Base-by-base conservation (phyloP, 176 grass and related monocot genomes). In the Typha latifolia region DNA sequence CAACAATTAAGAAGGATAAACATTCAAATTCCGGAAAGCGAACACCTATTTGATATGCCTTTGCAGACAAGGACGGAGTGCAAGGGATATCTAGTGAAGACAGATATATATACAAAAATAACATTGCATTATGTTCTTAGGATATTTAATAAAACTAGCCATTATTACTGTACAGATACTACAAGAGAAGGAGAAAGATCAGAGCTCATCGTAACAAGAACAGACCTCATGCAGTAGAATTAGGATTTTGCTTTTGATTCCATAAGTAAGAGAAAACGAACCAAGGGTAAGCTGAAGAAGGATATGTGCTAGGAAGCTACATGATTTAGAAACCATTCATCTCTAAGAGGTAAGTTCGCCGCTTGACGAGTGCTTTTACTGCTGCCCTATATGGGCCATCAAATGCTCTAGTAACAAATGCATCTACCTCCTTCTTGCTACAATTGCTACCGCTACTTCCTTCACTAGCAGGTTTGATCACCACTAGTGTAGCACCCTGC, bases 301-400 rank as follows among this genome's bases (percentile, higher is more conserved):
- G 51, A 55, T 16, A 59, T 9, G 8, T n/a, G 11, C n/a, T 21
- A 9, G 18, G 53, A 59, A 19, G 53, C 18, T 16, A 59, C n/a
- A 59, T 14, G 32, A 59, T 18, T 72, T 78, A 91, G 84, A 91
- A 91, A 9, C 88, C 84, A 79, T 91, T 91, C 88, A 91, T 91
- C 88, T 91, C 88, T 48, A 87, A 78, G 12, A 91, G 78, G 78
- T 91, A 91, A 49, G 88, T 81, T 72, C 88, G 80, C 50, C 84
- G 80, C 74, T 91, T 91, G 67, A 69, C 80, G 32, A 91, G 78
- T 49, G 69, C 72, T 14, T 66, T 49, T 1, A 84, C 88, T n/a
- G 88, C 84, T 62, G 85, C 88, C 70, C 71, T 71, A 66, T 73
- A 87, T 0, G 84, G 84, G 15, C 88, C 88, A 15, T 91, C 88